Base-by-base conservation (phyloP, 805 yeast species). In the Metschnikowia henanensis region DNA sequence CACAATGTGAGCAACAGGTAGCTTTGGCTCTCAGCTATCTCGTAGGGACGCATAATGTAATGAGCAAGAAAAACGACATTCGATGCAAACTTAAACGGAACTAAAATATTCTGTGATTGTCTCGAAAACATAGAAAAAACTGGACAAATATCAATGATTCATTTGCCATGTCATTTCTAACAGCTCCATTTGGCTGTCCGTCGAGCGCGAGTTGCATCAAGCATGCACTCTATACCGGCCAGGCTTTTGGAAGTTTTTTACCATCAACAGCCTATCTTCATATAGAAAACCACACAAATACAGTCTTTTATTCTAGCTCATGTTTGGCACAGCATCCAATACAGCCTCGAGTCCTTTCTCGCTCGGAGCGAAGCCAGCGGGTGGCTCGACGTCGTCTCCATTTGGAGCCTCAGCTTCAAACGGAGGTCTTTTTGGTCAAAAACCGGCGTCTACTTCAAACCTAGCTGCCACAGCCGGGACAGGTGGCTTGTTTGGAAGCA, bases 251-350 rank as follows among this genome's bases (percentile, higher is more conserved):
- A 40, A 26, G 29, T 40, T 40, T 33, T 25, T 17, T 33, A 33
- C 21, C 38, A 34, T 19, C 43, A 34, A 26, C 18, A n/a, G 15
- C 13, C 16, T 19, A 21, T 26, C 37, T 6, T n/a, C 30, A 3
- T 9, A 9, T 22, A 22, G 18, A 13, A n/a, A 20, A 7, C 2
- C 19, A 21, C 1, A 4, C 19, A 23, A 18, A 25, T 29, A 23
- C 32, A n/a, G n/a, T n/a, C n/a, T n/a, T n/a, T n/a, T n/a, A n/a
- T n/a, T n/a, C n/a, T n/a, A n/a, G n/a, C n/a, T n/a, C n/a, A 52
- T 52, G 56, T 52, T 52, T 38, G 54, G 56, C 16, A 43, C 53
- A 18, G 39, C 50, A 10, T 34, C 41, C 17, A 45, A 39, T 23
- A 23, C 37, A 16, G 17, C 45, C 13, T 18, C 50, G 4, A 34